Conservation (phyloP, 768 basidiomycete genomes). For the Amanita inopinata region DNA sequence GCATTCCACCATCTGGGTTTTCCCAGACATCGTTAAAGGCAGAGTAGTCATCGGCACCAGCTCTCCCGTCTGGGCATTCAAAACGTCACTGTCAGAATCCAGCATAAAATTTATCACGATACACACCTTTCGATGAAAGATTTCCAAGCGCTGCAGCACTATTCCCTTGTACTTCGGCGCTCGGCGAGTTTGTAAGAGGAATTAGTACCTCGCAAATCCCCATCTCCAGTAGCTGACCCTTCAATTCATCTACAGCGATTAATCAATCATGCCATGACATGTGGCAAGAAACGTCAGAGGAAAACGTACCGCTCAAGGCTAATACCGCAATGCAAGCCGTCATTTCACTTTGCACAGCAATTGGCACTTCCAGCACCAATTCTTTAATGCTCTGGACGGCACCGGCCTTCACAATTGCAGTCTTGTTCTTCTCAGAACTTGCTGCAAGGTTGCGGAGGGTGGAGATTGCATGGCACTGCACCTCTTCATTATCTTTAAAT, state of each 20-base stretch:
- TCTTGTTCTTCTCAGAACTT: slow-evolving; percentile 96
- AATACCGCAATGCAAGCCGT: slow-evolving; percentile 97
- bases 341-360: slow-evolving; percentile 99
- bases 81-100: slow-evolving; percentile 5
- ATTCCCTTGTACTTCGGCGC: slow-evolving; percentile 97
- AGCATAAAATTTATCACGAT: neutral
- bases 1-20: slow-evolving; percentile 95
- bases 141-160: slow-evolving; percentile 97
- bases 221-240: slow-evolving; percentile 95
- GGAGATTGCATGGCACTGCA: slow-evolving; percentile 98
- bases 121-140: slow-evolving; percentile 86
- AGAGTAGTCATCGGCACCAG: slow-evolving; percentile 80
- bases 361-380: slow-evolving; percentile 86
- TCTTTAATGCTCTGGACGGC: slow-evolving; percentile 97
- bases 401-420: slow-evolving; percentile 95
- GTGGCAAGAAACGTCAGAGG: neutral
- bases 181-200: slow-evolving; percentile 90
- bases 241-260: slow-evolving; percentile 70
- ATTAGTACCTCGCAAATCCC: slow-evolving; percentile 97
- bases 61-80: slow-evolving; percentile 74
- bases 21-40: slow-evolving; percentile 99
- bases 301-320: slow-evolving; percentile 76
- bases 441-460: slow-evolving; percentile 95
- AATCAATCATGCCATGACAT: neutral
- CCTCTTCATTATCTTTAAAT: slow-evolving; percentile 99